Conservation (phyloP, 1,284 basidiomycete species). For the Puccinia coronata region DNA sequence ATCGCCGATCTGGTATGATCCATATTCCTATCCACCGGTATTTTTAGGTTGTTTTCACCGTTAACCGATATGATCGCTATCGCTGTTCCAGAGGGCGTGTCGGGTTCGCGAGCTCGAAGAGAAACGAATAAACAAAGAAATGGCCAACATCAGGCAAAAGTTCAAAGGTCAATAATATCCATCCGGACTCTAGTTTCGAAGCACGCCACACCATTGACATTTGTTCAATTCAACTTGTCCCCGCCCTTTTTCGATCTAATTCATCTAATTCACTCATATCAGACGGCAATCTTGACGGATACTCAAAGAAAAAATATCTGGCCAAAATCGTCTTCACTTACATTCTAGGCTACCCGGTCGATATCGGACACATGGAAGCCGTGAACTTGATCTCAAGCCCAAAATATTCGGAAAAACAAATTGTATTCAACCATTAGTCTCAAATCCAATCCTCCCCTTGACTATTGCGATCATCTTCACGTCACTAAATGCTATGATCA, state of each 20-base stretch:
- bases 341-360: constrained; percentile 97
- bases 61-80: not conserved
- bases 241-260: not conserved
- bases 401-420: constrained; percentile 99
- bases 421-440: constrained; percentile 65
- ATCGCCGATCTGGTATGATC: constrained; percentile 44
- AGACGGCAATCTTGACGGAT: constrained; percentile 96
- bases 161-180: constrained; percentile 78
- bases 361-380: constrained; percentile 98
- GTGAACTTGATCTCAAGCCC: constrained; percentile 93
- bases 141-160: constrained; percentile 98
- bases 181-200: not conserved
- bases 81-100: constrained; percentile 69
- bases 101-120: constrained; percentile 86
- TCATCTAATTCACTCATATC: constrained; percentile 50
- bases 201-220: not conserved
- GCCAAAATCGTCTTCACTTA: constrained; percentile 97
- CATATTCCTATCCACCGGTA: not conserved
- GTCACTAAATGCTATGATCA: not conserved
- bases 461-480: not conserved
- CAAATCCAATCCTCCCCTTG: not conserved
- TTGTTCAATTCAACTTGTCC: not conserved
- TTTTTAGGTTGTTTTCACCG: not conserved
- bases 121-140: constrained; percentile 98
- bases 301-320: constrained; percentile 96